Base-by-base conservation (phyloP, 805 yeast species). In the Metschnikowia cerradonensis region DNA sequence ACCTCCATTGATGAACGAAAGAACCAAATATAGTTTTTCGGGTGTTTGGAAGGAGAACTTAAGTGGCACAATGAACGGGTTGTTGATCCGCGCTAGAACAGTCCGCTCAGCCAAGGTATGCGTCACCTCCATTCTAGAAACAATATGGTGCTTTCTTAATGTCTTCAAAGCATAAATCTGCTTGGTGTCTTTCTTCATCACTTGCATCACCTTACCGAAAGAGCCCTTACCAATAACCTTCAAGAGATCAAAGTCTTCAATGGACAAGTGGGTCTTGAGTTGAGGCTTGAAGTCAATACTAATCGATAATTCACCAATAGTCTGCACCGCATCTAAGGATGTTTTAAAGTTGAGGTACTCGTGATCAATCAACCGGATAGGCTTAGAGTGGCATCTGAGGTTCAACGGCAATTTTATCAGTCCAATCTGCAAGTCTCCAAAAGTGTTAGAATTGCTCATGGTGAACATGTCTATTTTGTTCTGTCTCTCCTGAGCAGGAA, bases 151-250 rank as follows among this genome's bases (percentile, higher is more conserved):
- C 67, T 94, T 94, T 60, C 98, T 79, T 55, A 94, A 83, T 0
- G 97, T 90, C 68, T 94, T 94, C 64, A 94, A 75, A 1, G 99
- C 99, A 67, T 94, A 94, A 22, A 94, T 84, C 66, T 92, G 95
- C 57, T 86, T 86, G 2, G 99, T 94, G 68, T 94, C 99, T 60
- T 88, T 89, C 71, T 94, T 94, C 56, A 90, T 84, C 39, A 94
- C 99, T 70, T 94, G 99, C 98, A 94, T 94, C 48, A 94, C 99
- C 70, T 94, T 94, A 47, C 99, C 99, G 67, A 94, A 94, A 8
- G 97, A 90, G 6, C 99, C 99, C 67, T 94, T 94, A 35, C 99
- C 99, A 49, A 94, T 90, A 20, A 94, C 99, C 69, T 94, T 94
- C 59, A 94, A 77, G 47, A 94, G 72, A 61, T 90, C 96, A 70